These are phyloP conservation scores for Nakaseomyces glabratus DNA, from an alignment of 1,139 yeast species.

Conservation along the genomic window DNA sequence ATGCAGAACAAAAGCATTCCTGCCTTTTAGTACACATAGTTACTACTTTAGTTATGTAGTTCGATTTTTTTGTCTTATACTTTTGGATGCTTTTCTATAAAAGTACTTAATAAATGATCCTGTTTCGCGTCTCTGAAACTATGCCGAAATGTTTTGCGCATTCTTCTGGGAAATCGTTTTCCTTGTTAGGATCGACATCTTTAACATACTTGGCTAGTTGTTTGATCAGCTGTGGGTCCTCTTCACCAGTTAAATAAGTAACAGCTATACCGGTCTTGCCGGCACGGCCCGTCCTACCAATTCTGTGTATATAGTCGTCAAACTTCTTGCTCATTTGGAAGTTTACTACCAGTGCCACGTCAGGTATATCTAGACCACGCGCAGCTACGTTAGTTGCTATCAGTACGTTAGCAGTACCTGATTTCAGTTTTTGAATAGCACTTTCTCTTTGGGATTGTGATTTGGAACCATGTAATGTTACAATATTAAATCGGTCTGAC, in stretches of 20 bases:
- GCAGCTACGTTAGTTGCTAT: constrained; percentile 99
- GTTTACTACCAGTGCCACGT: constrained; percentile 76
- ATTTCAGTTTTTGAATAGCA: constrained; percentile 78
- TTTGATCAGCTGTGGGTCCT: constrained; percentile 45
- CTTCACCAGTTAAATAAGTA: constrained; percentile 55
- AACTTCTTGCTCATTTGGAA: constrained; percentile 71
- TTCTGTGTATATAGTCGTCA: constrained; percentile 84
- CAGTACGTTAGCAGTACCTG: constrained; percentile 81
- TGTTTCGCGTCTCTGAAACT: constrained; percentile 8
- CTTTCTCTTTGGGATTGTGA: constrained; percentile 79
- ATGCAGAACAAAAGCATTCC: too few relatives aligned
- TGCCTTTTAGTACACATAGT: too few relatives aligned
- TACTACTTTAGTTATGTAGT: too few relatives aligned
- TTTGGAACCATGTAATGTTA: constrained; percentile 77
- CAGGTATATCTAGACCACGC: constrained; percentile 91
- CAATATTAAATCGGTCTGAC: constrained; percentile 34
- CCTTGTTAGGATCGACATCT: constrained; percentile 15
- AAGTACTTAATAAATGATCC: constrained; percentile 15
- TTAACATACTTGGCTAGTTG: constrained; percentile 35
- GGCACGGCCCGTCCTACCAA: constrained; percentile 96
- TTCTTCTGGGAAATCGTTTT: constrained; percentile 16
- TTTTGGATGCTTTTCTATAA: not conserved
- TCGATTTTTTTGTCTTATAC: not conserved
- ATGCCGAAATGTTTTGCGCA: constrained; percentile 15
- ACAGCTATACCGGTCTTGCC: constrained; percentile 70